These are phyloP conservation scores for Talaromyces sp. DNA, from an alignment of 2,329 filamentous ascomycete species.

Conservation along the genomic window DNA sequence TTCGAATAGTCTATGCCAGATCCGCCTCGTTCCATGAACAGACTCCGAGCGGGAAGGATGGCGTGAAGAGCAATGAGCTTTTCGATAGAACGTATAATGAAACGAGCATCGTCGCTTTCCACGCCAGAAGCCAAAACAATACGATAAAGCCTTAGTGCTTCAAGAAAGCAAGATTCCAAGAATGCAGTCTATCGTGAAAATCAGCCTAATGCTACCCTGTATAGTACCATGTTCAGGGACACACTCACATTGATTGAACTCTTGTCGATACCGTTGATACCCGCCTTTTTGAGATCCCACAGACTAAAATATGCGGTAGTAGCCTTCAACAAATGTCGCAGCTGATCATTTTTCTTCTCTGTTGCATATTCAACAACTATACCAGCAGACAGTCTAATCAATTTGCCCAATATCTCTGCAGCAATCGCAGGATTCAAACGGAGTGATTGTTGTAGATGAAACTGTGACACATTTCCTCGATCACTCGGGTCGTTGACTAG, in stretches of 20 bases:
- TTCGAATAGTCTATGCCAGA: constrained; percentile 37
- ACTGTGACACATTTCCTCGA: constrained; percentile 34
- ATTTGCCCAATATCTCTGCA: constrained; percentile 37
- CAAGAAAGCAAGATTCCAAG: constrained; percentile 35
- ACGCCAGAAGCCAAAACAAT: constrained; percentile 30
- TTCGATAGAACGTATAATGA: constrained; percentile 37
- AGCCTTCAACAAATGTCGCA: constrained; percentile 37
- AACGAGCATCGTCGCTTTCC: constrained; percentile 33
- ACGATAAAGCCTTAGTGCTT: constrained; percentile 35
- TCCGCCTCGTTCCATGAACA: constrained; percentile 38
- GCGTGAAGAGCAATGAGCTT: constrained; percentile 42
- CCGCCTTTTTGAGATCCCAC: constrained; percentile 40
- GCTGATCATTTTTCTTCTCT: constrained; percentile 32
- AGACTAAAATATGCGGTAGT: constrained; percentile 36
- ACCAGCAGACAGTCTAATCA: constrained; percentile 35
- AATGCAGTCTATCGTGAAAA: constrained; percentile 25
- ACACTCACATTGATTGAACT: constrained; percentile 37
- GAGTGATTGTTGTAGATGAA: constrained; percentile 42
- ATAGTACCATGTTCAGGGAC: not conserved
- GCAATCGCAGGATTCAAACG: constrained; percentile 36
- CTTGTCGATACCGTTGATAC: constrained; percentile 34
- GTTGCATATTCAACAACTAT: constrained; percentile 32
- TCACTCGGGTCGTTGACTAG: constrained; percentile 29
- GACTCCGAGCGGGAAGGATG: constrained; percentile 40
- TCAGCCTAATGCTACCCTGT: constrained; percentile 18